Evolutionary conservation across 2,329 filamentous ascomycete species (phyloP).

Genomic region (Lachnellula willkommii): DNA sequence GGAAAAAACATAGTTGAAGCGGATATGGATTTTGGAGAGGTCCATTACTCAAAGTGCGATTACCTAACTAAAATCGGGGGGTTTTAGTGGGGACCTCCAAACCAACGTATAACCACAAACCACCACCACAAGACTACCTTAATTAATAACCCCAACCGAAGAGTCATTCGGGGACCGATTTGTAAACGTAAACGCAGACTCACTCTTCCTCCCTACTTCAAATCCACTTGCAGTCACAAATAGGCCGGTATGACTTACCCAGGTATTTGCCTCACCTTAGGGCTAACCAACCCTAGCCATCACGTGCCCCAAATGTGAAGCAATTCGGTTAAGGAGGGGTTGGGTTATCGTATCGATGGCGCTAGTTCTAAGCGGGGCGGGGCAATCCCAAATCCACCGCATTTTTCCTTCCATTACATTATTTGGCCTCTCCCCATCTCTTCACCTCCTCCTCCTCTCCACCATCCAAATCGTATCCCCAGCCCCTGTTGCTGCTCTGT

Average conservation of each 20-base stretch:
- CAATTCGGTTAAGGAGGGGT: too few species aligned
- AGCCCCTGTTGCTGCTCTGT: constrained; percentile 25
- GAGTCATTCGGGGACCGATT: not conserved
- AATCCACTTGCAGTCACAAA: not conserved
- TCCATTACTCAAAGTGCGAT: not conserved
- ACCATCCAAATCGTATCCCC: constrained; percentile 10
- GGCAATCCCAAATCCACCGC: not conserved
- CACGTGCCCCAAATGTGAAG: too few species aligned
- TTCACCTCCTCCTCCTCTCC: constrained; percentile 14
- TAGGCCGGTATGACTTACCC: too few species aligned
- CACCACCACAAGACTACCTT: not conserved
- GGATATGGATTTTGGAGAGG: not conserved
- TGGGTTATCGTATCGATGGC: too few species aligned
- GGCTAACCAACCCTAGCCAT: too few species aligned
- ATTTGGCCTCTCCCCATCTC: constrained; percentile 4
- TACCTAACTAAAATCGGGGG: not conserved
- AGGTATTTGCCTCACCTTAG: too few species aligned
- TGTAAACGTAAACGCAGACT: not conserved
- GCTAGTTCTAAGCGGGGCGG: too few species aligned
- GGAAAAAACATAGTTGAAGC: not conserved
- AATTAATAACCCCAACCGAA: not conserved
- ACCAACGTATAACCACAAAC: not conserved
- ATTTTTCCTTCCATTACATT: not conserved
- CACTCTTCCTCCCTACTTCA: not conserved
- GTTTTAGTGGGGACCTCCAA: not conserved